These are phyloP conservation scores for Plasmodium berghei DNA, from an alignment of 169 alveolate species.

Conservation along the genomic window DNA sequence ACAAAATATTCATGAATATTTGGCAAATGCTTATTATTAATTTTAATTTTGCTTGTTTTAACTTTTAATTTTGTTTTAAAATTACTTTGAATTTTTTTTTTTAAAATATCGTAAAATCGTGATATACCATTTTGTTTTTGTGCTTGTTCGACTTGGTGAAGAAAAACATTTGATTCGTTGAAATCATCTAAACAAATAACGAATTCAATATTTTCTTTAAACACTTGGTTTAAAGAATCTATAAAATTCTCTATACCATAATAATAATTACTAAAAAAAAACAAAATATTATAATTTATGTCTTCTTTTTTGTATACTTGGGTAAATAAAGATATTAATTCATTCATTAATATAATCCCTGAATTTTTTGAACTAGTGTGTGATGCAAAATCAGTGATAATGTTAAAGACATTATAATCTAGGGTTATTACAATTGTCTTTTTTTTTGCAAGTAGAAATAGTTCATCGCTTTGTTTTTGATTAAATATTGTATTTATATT, in stretches of 20 bases:
- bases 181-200: conserved; percentile 45
- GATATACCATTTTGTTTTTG: conserved; percentile 1
- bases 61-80: conserved; percentile 5
- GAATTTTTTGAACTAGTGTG: conserved; percentile 58
- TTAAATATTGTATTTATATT: conserved; percentile 53
- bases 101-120: conserved; percentile 38
- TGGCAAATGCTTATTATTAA: conserved; percentile 54
- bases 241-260: conserved; percentile 52
- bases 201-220: conserved; percentile 65
- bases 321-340: conserved; percentile 40
- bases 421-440: conserved; percentile 35
- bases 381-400: conserved; percentile 20
- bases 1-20: conserved; percentile 68
- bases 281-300: conserved; percentile 51
- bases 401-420: conserved; percentile 52
- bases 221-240: conserved; percentile 16
- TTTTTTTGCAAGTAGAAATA: conserved; percentile 59
- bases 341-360: conserved; percentile 3
- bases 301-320: conserved; percentile 53
- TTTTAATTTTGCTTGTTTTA: conserved; percentile 32
- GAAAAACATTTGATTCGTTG: conserved; percentile 14
- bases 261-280: conserved; percentile 62
- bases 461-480: conserved; percentile 30
- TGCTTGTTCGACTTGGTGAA: conserved; percentile 26
- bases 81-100: conserved; percentile 16